These are phyloP conservation scores for Plenodomus tracheiphilus DNA, from an alignment of 2,329 filamentous ascomycete genomes.

Conservation along the genomic window DNA sequence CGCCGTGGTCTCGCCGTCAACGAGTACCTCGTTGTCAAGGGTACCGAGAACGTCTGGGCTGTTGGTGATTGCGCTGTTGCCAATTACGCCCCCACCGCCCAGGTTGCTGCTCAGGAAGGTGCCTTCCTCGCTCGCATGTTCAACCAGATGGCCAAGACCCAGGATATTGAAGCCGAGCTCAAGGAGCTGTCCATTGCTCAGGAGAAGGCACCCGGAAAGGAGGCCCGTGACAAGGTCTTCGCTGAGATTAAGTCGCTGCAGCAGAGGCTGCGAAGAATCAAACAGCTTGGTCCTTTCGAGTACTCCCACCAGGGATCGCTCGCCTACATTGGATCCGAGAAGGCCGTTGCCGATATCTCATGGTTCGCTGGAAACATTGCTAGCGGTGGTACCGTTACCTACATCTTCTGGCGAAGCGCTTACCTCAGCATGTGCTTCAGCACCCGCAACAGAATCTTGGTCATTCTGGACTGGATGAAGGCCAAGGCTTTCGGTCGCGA, in stretches of 20 bases:
- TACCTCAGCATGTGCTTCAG: conserved; percentile 99
- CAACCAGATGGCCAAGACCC: conserved; percentile 98
- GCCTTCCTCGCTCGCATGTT: conserved; percentile 93
- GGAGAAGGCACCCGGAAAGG: conserved; percentile 68
- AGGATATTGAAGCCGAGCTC: conserved; percentile 77
- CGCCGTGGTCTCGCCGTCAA: conserved; percentile 94
- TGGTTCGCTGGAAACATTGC: conserved; percentile 98
- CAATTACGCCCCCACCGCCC: conserved; percentile 95
- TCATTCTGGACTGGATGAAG: conserved; percentile 94
- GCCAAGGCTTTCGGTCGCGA: conserved; percentile 96
- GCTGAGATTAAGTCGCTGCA: conserved; percentile 84
- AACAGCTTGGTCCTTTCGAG: conserved; percentile 96
- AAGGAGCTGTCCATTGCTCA: conserved; percentile 64
- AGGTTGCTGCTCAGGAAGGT: conserved; percentile 95
- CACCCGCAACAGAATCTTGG: conserved; percentile 92
- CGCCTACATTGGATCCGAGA: conserved; percentile 97
- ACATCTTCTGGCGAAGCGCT: conserved; percentile 96
- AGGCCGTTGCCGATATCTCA: conserved; percentile 94
- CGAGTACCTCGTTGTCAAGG: conserved; percentile 98
- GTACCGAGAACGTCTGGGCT: conserved; percentile 95
- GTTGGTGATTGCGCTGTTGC: conserved; percentile 96
- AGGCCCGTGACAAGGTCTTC: conserved; percentile 61
- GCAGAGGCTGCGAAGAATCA: conserved; percentile 83
- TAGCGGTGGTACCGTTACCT: conserved; percentile 89
- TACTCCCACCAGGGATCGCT: conserved; percentile 97